Evolutionary conservation across 805 yeast species (phyloP).

Genomic region (Hyphopichia homilentoma): DNA sequence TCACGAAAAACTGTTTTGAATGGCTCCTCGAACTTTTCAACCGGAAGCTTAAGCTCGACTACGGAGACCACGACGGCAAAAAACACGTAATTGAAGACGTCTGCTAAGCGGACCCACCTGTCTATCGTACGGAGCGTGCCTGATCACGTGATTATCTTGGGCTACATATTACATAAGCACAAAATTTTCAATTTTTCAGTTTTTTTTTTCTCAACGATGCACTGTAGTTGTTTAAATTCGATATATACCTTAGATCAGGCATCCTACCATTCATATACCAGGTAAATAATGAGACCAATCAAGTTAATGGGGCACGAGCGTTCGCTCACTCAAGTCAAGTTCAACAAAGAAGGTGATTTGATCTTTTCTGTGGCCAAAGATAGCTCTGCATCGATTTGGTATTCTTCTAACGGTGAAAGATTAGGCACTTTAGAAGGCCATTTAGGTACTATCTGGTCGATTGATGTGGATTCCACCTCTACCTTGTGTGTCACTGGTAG

Average conservation of each 20-base stretch:
- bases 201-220: constrained; percentile 1
- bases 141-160: background rate
- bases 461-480: constrained; percentile 77
- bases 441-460: constrained; percentile 91
- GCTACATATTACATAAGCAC: background rate
- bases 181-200: too few relatives aligned
- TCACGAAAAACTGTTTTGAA: constrained; percentile 62
- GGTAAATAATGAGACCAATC: constrained; percentile 40
- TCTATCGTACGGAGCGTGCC: background rate
- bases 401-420: constrained; percentile 92
- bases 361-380: constrained; percentile 92
- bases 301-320: constrained; percentile 94
- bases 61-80: constrained; percentile 59
- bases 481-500: constrained; percentile 78
- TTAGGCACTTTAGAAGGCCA: constrained; percentile 85
- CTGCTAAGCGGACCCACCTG: constrained; percentile 50
- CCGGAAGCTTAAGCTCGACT: constrained; percentile 60
- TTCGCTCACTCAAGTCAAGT: constrained; percentile 93
- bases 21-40: constrained; percentile 70
- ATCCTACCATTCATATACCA: too few relatives aligned
- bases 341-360: constrained; percentile 92
- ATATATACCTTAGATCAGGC: too few relatives aligned
- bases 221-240: constrained; percentile 6
- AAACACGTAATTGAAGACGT: constrained; percentile 54
- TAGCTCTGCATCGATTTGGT: constrained; percentile 88